Base-by-base conservation (phyloP, 2,329 filamentous ascomycete species). In the Sporothrix brunneoviolacea region DNA sequence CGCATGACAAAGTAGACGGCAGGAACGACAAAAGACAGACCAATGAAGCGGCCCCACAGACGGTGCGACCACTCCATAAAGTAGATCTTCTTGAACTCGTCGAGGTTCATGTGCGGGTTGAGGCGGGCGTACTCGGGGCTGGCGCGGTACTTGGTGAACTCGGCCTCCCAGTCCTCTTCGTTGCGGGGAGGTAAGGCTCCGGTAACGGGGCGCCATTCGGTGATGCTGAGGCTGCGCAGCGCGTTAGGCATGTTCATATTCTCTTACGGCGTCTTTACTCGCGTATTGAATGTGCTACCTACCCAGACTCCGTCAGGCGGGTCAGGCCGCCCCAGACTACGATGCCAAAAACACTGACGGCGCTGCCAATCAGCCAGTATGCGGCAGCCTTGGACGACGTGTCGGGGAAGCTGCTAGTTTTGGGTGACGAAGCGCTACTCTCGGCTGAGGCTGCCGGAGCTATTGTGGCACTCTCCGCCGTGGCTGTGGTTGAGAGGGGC, bases 51-150 rank as follows among this genome's bases (percentile, higher is more conserved):
- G 40, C 93, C 93, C 91, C 93, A 97, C 50, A 96, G 77, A 27
- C 93, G 82, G 68, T 98, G 93, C 38, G 84, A 83, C 93, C 93
- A 98, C 74, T 98, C 93, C 93, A 97, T 97, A 68, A 86, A 98
- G 77, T 97, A 98, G 59, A 98, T 98, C 65, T 93, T 86, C 70
- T 97, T 96, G 74, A 97, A 98, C 66, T 98, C 93, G 52, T 83
- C 79, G 51, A 98, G 75, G 28, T 80, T 85, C 93, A 98, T 98
- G 66, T 88, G 81, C 28, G 91, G 86, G 71, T 98, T 98, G 59
- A 98, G 77, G 55, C 90, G 79, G 63, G 87, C 82, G 72, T 91
- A 98, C 69, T 98, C 93, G 55, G 93, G 93, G 18, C 90, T 95
- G 38, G 86, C 81, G 58, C 86, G 84, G 74, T 98, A 98, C 69